Evolutionary conservation across 306 rosid genomes (phyloP).

Genomic region (Quercus robur): DNA sequence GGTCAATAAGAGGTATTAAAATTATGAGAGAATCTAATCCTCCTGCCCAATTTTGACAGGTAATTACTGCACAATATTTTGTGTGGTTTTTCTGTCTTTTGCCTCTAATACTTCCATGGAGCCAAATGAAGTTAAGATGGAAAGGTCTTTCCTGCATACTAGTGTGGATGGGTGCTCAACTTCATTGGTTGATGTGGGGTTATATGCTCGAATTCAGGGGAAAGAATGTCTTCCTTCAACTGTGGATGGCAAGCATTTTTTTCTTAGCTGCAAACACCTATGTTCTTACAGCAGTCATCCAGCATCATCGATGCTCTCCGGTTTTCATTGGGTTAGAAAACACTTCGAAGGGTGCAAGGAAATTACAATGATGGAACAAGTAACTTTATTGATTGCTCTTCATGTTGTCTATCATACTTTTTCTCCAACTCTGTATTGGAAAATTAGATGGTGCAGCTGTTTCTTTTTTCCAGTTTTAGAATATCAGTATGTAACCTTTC

Average conservation of each 20-base stretch:
- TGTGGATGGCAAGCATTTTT: constrained; percentile 76
- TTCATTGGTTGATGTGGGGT: constrained; percentile 93
- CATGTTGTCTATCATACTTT: too few species aligned
- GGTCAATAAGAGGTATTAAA: too few species aligned
- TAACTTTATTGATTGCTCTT: too few species aligned
- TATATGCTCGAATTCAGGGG: constrained; percentile 92
- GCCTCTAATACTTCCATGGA: constrained; percentile 89
- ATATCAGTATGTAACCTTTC: too few species aligned
- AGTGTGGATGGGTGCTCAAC: constrained; percentile 77
- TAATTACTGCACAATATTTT: constrained; percentile 91
- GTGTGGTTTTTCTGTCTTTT: constrained; percentile 94
- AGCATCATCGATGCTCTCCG: constrained; percentile 33
- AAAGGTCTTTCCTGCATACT: constrained; percentile 53
- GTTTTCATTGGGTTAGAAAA: constrained; percentile 26
- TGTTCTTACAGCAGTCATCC: constrained; percentile 38
- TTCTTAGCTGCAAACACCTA: constrained; percentile 69
- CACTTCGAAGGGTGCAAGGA: constrained; percentile 21
- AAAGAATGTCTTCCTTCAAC: constrained; percentile 72
- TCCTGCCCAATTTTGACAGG: constrained; percentile 42
- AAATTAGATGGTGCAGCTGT: too few species aligned
- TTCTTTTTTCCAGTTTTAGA: too few species aligned
- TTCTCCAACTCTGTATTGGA: too few species aligned
- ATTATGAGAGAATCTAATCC: too few species aligned
- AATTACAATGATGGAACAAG: constrained; percentile 32
- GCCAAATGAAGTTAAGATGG: constrained; percentile 77